Evolutionary conservation across 495 filamentous ascomycete species (phyloP).

Genomic region (Daldinia caldariorum): DNA sequence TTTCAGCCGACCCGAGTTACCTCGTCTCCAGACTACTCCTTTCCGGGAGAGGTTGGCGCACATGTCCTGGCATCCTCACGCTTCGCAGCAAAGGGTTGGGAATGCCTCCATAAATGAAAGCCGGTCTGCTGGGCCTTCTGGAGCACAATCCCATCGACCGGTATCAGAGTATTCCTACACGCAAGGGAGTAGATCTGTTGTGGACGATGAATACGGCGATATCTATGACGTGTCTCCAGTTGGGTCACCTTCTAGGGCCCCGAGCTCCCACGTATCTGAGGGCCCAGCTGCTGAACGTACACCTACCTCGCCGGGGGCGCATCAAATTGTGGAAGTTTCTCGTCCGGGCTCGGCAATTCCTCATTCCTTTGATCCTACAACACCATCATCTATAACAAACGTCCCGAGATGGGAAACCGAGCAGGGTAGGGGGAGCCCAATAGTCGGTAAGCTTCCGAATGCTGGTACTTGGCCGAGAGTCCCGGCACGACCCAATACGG

Average conservation of each 20-base stretch:
- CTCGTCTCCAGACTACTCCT: slow-evolving; percentile 42
- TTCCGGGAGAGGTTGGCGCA: slow-evolving; percentile 18
- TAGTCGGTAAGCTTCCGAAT: slow-evolving; percentile 49
- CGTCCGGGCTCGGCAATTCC: slow-evolving; percentile 34
- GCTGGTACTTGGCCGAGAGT: slow-evolving; percentile 58
- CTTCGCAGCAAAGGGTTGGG: slow-evolving; percentile 15
- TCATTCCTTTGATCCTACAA: slow-evolving; percentile 40
- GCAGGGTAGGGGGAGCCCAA: slow-evolving; percentile 28
- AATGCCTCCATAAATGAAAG: slow-evolving; percentile 17
- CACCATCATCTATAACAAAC: slow-evolving; percentile 42
- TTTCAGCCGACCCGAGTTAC: slow-evolving; percentile 42
- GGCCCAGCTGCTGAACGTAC: slow-evolving; percentile 33
- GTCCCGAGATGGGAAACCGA: slow-evolving; percentile 24
- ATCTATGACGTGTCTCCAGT: slow-evolving; percentile 67
- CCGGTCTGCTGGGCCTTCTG: slow-evolving; percentile 27
- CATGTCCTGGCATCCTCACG: slow-evolving; percentile 35
- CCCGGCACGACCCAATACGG: slow-evolving; percentile 32
- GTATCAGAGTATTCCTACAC: slow-evolving; percentile 38
- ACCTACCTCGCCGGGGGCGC: slow-evolving; percentile 36
- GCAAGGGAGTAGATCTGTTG: slow-evolving; percentile 18
- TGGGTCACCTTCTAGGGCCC: slow-evolving; percentile 50
- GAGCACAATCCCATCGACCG: slow-evolving; percentile 31
- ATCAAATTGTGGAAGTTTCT: slow-evolving; percentile 20
- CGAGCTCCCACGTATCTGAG: slow-evolving; percentile 32
- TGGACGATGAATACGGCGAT: slow-evolving; percentile 49